Base-by-base conservation (phyloP, 352 stramenopile species). In the Phytophthora fragariae region DNA sequence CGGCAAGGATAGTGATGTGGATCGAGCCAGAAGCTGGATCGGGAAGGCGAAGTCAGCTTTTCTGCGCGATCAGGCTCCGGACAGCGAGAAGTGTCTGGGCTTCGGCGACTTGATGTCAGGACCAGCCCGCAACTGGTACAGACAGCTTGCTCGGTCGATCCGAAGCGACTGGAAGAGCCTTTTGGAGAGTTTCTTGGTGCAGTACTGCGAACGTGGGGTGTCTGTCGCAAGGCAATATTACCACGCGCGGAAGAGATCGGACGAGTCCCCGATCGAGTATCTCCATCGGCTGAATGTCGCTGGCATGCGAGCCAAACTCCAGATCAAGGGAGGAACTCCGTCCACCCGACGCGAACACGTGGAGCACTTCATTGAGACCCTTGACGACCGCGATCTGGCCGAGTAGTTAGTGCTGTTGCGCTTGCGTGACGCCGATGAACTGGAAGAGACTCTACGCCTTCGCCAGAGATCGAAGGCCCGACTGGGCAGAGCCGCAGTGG, bases 261-360 rank as follows among this genome's bases (percentile, higher is more conserved):
- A 53, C 17, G 19, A 62, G n/a, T 62, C 39, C 10, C 24, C 21
- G 1, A 29, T 62, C 6, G n/a, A 62, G 27, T 53, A 62, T 29
- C 9, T 62, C 24, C 14, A 62, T 24, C 39, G 57, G 39, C 11
- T 62, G 35, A 54, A 62, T 39, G 21, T 62, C 0, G 57, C 37
- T 27, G 57, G 39, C 7, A 53, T 53, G 57, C 37, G 57, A 54
- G 57, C 37, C 3, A 53, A 54, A 41, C 33, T 62, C 44, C 54
- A 15, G 14, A 27, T 39, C 27, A 54, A 21, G 33, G 57, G 52
- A 39, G 57, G 37, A 44, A 19, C 56, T 4, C 56, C 37, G 5
- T 44, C 35, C 35, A 44, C 5, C 35, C 35, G 35, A 44, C 11
- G 35, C 35, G 35, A 44, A 44, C 35, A 44, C 35, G 35, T 44